Percentiles rank a stretch among this genome's conserved stretches.
Evolutionary conservation across 257 asterid genomes (phyloP).

Genomic region (Nicotiana sylvestris): DNA sequence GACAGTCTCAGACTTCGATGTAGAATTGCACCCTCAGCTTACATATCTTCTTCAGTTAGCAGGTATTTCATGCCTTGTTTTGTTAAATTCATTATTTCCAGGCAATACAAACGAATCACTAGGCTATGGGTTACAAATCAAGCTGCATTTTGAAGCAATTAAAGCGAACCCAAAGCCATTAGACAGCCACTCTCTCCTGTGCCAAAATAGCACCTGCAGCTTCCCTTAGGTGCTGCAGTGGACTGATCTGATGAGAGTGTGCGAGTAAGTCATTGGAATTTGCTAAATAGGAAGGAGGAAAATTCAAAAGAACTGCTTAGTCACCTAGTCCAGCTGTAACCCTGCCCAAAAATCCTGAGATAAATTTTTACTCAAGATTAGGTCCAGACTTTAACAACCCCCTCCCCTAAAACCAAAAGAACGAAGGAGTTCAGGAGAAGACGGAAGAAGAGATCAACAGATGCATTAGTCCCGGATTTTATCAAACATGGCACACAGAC

Average conservation of each 20-base stretch:
- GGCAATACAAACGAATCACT: not conserved
- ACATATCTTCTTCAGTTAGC: conserved; percentile 56
- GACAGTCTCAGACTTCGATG: conserved; percentile 67
- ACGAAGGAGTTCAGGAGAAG: not conserved
- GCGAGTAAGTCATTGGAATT: not conserved
- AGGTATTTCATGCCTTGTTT: conserved; percentile 38
- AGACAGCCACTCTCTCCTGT: not conserved
- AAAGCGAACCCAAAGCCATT: too few relatives aligned
- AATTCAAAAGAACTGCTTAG: not conserved
- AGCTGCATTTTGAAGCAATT: too few relatives aligned
- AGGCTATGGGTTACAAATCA: too few relatives aligned
- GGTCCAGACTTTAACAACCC: not conserved
- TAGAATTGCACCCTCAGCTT: conserved; percentile 72
- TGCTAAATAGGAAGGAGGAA: not conserved
- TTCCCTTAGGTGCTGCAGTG: not conserved
- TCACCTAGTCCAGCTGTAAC: not conserved
- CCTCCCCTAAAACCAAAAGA: not conserved
- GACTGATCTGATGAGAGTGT: not conserved
- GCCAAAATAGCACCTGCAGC: not conserved
- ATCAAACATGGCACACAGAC: not conserved
- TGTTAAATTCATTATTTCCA: not conserved
- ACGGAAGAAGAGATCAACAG: not conserved
- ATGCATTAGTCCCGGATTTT: not conserved
- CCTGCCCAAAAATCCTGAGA: not conserved
- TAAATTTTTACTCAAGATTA: not conserved